Conservation (phyloP, 2,329 filamentous ascomycete genomes). For the Colletotrichum salicis region DNA sequence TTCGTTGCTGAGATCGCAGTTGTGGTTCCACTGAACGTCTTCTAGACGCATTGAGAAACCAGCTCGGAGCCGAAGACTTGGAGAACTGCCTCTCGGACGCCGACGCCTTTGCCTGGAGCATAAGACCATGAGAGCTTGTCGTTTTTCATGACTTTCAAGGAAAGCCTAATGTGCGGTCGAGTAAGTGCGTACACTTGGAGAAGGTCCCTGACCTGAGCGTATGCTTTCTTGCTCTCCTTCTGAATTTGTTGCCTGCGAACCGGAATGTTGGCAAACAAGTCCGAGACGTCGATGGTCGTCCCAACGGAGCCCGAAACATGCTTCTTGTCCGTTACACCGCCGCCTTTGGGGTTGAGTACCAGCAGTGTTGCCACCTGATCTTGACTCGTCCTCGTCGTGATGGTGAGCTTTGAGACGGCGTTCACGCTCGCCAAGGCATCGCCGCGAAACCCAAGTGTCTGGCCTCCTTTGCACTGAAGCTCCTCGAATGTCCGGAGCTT, state of each 20-base stretch:
- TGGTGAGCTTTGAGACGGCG: conserved; percentile 65
- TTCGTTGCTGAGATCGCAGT: background rate
- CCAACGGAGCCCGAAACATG: conserved; percentile 68
- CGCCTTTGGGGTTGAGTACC: conserved; percentile 52
- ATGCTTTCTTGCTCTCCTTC: conserved; percentile 66
- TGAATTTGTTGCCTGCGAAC: conserved; percentile 70
- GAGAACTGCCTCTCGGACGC: conserved; percentile 66
- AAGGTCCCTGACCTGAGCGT: conserved; percentile 68
- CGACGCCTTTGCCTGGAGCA: conserved; percentile 61
- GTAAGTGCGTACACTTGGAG: conserved; percentile 74
- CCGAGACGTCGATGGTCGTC: conserved; percentile 71
- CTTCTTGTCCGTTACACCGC: conserved; percentile 52
- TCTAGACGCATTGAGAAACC: conserved; percentile 63
- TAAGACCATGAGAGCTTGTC: conserved; percentile 70
- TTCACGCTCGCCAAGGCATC: conserved; percentile 76
- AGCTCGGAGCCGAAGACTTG: conserved; percentile 71
- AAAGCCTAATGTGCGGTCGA: conserved; percentile 69
- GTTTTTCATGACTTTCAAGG: conserved; percentile 66
- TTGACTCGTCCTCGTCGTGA: conserved; percentile 72
- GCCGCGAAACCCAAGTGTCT: conserved; percentile 79
- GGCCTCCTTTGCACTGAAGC: conserved; percentile 64
- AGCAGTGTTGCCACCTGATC: conserved; percentile 68
- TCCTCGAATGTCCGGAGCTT: conserved; percentile 76
- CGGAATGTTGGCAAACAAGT: conserved; percentile 69
- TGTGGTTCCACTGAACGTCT: conserved; percentile 33